phyloP scores from a whole-genome alignment of 1,284 basidiomycete genomes.

The Porodaedalea pini region DNA sequence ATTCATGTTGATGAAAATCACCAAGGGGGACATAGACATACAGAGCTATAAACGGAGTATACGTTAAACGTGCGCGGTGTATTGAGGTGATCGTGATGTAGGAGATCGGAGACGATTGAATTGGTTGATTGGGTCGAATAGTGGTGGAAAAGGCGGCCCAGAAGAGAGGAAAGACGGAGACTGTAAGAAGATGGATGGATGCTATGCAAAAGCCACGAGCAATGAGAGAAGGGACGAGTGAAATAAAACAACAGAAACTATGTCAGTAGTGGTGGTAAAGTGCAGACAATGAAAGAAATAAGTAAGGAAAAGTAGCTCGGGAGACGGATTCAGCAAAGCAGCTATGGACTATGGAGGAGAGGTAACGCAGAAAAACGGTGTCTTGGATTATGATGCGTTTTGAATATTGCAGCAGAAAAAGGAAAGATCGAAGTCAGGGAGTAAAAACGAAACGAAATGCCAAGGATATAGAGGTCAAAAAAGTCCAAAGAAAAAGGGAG shows the following conservation, averaged over 20 bases:
- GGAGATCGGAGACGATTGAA: background rate
- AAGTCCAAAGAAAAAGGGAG: conserved; percentile 9
- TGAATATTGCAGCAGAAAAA: conserved; percentile 5
- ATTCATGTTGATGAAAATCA: conserved; percentile 13
- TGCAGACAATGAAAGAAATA: conserved; percentile 7
- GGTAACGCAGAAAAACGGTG: conserved; percentile 6
- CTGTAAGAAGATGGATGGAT: background rate
- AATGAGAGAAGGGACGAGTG: background rate
- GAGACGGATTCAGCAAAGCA: background rate
- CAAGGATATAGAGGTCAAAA: conserved; percentile 2
- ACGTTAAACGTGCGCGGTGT: conserved; percentile 8
- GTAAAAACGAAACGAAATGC: background rate
- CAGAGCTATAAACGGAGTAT: conserved; percentile 14
- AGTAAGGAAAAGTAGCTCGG: background rate
- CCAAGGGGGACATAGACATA: conserved; percentile 15
- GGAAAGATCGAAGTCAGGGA: background rate
- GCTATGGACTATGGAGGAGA: background rate
- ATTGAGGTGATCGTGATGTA: conserved; percentile 1
- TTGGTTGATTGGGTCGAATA: conserved; percentile 1
- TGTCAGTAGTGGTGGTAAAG: conserved; percentile 10
- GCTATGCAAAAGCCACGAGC: conserved; percentile 15
- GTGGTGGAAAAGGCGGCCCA: conserved; percentile 6
- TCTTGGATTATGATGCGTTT: conserved; percentile 6
- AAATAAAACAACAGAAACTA: conserved; percentile 3
- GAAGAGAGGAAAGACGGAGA: background rate